Conservation (phyloP, 768 basidiomycete species). For the Termitomyces sp. region DNA sequence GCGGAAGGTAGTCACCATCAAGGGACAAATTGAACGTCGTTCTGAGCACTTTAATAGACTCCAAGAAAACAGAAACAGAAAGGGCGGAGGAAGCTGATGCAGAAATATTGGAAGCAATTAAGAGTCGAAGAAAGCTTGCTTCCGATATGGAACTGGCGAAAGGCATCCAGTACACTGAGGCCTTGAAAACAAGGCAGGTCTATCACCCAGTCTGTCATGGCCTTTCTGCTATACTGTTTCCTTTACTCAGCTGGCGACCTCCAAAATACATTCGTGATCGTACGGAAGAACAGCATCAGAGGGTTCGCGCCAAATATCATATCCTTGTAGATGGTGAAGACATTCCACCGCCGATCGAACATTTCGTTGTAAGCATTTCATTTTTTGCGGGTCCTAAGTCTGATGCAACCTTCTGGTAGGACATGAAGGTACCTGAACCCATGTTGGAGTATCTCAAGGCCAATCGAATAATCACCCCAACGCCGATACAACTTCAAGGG, state of each 20-base stretch:
- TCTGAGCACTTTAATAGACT: conserved; percentile 39
- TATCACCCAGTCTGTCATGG: not conserved
- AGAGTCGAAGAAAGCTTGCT: conserved; percentile 83
- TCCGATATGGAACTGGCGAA: conserved; percentile 91
- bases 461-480: conserved; percentile 81
- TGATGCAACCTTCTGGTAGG: conserved; percentile 36
- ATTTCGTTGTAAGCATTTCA: conserved; percentile 56
- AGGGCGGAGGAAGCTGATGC: conserved; percentile 86
- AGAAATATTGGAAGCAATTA: conserved; percentile 87
- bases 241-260: conserved; percentile 68
- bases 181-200: conserved; percentile 69
- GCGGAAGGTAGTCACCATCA: conserved; percentile 52
- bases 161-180: conserved; percentile 87
- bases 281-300: conserved; percentile 60
- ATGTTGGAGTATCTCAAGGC: conserved; percentile 79
- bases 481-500: conserved; percentile 96
- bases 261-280: conserved; percentile 78
- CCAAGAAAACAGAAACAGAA: conserved; percentile 83
- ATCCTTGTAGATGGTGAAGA: conserved; percentile 94
- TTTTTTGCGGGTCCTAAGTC: conserved; percentile 6
- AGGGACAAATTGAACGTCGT: not conserved
- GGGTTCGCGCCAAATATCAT: conserved; percentile 84
- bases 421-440: conserved; percentile 96
- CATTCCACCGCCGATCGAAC: conserved; percentile 88
- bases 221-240: not conserved